Evolutionary conservation across 148 eudicot genomes (phyloP).

Genomic region (Rhododendron simsii): DNA sequence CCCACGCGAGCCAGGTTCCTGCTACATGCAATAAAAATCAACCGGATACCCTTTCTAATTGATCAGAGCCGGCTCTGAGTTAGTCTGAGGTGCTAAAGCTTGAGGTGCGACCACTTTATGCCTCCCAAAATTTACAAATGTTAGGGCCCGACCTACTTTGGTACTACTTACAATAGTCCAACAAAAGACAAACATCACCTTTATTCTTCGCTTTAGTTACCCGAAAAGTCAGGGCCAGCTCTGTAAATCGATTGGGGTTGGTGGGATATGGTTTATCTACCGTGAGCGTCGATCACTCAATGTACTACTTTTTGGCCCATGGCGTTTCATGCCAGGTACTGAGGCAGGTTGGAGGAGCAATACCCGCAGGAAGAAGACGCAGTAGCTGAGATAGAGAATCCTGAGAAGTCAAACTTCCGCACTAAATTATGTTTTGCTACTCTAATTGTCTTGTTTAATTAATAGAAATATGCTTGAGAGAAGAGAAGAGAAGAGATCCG

Average conservation of each 20-base stretch:
- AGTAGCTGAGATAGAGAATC: neutral
- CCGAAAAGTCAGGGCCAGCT: neutral
- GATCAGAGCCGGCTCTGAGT: neutral
- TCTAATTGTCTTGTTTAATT: no score
- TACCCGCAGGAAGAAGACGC: neutral
- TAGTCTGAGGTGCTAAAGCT: no score
- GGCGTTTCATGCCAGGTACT: neutral
- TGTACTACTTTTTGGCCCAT: neutral
- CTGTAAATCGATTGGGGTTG: no score
- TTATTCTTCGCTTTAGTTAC: neutral
- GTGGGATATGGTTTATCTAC: no score
- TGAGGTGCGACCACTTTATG: neutral
- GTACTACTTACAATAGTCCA: neutral
- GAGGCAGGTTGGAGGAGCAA: neutral
- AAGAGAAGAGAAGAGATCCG: no score
- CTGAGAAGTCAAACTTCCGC: neutral
- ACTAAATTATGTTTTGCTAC: no score
- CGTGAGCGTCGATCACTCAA: no score
- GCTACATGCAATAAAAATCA: constrained; percentile 45
- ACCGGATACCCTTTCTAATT: neutral
- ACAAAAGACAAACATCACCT: neutral
- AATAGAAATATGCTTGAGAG: no score
- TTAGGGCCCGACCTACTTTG: neutral
- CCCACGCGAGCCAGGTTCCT: constrained; percentile 71
- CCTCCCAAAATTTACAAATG: no score